phyloP scores from a whole-genome alignment of 176 grass and related monocot genomes.

The Aegilops sharonensis region DNA sequence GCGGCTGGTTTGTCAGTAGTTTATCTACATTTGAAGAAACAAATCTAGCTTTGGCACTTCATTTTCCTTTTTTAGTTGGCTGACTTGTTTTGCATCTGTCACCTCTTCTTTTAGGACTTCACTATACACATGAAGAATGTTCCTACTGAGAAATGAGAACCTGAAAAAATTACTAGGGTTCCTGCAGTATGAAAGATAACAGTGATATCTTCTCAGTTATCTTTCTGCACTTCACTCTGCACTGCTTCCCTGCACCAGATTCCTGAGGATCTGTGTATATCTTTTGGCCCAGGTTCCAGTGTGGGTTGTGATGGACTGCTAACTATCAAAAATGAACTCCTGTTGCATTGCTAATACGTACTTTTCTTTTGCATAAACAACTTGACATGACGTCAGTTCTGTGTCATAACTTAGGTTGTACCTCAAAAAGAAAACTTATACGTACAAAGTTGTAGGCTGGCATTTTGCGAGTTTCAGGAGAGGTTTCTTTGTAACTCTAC shows the following conservation, averaged over 20 bases:
- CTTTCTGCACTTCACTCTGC: background rate
- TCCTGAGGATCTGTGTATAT: background rate
- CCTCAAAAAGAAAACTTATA: too few relatives aligned
- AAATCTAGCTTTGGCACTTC: background rate
- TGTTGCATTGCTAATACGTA: too few relatives aligned
- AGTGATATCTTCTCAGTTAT: background rate
- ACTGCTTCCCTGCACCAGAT: background rate
- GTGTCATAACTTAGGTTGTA: background rate
- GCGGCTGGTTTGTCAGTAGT: background rate
- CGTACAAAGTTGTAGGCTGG: background rate
- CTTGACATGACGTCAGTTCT: background rate
- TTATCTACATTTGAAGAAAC: background rate
- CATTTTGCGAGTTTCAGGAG: background rate
- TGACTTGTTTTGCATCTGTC: background rate
- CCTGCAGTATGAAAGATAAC: background rate
- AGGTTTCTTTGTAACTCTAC: background rate
- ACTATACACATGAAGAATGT: background rate
- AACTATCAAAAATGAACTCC: background rate
- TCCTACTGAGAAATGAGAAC: background rate
- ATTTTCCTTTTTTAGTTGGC: background rate
- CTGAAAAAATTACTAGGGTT: background rate
- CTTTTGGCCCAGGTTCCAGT: background rate
- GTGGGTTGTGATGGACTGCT: background rate
- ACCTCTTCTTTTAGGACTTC: background rate
- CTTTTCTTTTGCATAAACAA: background rate